Percentiles rank a stretch among this genome's conserved stretches.
phyloP scores from a whole-genome alignment of 306 rosid genomes.

The Prunus kanzakura region DNA sequence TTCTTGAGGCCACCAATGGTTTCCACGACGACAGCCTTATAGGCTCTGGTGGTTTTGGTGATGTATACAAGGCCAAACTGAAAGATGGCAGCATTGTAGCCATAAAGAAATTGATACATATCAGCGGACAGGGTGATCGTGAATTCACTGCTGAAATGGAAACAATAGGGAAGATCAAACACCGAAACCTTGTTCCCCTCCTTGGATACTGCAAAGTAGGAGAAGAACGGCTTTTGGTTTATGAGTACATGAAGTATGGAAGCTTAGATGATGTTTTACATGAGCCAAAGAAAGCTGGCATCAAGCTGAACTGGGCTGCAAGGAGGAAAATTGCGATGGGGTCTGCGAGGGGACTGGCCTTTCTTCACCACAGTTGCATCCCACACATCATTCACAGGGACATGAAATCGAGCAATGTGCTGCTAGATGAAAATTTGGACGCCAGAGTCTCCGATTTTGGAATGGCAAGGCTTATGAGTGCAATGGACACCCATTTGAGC shows the following conservation, averaged over 20 bases:
- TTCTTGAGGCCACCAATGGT: constrained; percentile 84
- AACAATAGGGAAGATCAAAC: constrained; percentile 95
- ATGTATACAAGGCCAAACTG: constrained; percentile 87
- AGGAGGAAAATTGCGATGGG: constrained; percentile 92
- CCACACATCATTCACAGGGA: constrained; percentile 97
- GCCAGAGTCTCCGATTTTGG: constrained; percentile 98
- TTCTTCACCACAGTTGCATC: constrained; percentile 85
- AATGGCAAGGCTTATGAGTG: constrained; percentile 96
- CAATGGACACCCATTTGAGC: constrained; percentile 95
- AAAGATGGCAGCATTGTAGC: constrained; percentile 89
- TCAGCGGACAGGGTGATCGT: constrained; percentile 96
- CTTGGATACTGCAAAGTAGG: constrained; percentile 94
- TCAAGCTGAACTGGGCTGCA: constrained; percentile 75
- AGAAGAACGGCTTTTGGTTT: constrained; percentile 88
- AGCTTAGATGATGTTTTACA: constrained; percentile 93
- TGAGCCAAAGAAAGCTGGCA: constrained; percentile 61
- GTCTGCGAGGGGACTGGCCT: constrained; percentile 88
- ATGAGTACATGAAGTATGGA: constrained; percentile 90
- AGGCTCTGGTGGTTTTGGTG: constrained; percentile 90
- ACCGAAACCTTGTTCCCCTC: constrained; percentile 88
- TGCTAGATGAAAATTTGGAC: constrained; percentile 81
- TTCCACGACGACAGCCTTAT: constrained; percentile 81
- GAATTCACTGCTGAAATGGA: constrained; percentile 99
- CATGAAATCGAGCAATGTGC: constrained; percentile 96
- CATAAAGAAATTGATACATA: constrained; percentile 82